Percentiles rank a stretch among this genome's conserved stretches.
Conservation (phyloP, 768 basidiomycete species). For the Filobasidium wieringae region DNA sequence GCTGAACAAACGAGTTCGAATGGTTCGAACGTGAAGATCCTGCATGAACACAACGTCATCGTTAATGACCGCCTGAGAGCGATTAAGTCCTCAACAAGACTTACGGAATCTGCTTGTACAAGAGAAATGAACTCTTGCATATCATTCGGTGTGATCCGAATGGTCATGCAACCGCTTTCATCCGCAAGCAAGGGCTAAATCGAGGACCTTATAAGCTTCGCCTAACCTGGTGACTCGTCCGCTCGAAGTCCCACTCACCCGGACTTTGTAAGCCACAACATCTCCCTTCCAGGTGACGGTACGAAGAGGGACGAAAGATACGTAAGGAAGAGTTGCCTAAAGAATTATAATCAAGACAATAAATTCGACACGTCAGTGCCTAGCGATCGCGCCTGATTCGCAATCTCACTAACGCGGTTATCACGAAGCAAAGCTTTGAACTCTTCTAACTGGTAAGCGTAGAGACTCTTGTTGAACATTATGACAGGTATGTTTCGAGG, state of each 20-base stretch:
- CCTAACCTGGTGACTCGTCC: neutral
- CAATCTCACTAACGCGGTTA: neutral
- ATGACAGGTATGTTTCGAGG: no score
- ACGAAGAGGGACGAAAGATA: neutral
- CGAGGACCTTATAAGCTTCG: neutral
- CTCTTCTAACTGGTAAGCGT: neutral
- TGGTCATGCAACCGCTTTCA: neutral
- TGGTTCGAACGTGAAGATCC: neutral
- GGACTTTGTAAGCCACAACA: neutral
- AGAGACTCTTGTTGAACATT: no score
- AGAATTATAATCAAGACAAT: no score
- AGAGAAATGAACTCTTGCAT: neutral
- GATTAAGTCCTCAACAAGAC: neutral
- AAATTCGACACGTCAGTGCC: no score
- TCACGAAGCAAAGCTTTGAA: neutral
- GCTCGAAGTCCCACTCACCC: neutral
- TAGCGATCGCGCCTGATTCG: no score
- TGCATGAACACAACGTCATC: neutral
- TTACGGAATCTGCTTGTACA: neutral
- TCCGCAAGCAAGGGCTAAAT: neutral
- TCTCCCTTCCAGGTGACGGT: constrained; percentile 3
- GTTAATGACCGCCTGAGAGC: neutral
- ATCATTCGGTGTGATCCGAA: neutral
- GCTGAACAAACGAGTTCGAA: neutral
- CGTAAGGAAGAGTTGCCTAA: neutral